Evolutionary conservation across 306 rosid genomes (phyloP).

Genomic region (Trichosanthes cucumerina): DNA sequence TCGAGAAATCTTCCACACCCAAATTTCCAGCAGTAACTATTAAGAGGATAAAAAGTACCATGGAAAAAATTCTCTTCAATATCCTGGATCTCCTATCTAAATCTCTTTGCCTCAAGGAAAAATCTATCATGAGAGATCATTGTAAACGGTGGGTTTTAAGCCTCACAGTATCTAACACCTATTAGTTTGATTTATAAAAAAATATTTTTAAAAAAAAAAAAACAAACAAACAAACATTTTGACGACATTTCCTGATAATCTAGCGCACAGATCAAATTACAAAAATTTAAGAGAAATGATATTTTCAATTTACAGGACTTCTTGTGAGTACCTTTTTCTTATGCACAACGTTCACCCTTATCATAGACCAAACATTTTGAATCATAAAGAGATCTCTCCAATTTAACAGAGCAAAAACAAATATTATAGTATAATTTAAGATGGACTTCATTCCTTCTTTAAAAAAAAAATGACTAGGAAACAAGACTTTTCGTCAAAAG

Average conservation of each 20-base stretch:
- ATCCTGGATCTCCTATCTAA: too few species aligned
- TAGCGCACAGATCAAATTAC: background rate
- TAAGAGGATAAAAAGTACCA: too few species aligned
- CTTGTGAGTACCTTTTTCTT: background rate
- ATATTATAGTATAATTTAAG: background rate
- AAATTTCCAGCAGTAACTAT: too few species aligned
- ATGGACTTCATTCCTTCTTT: background rate
- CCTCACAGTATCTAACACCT: too few species aligned
- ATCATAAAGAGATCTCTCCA: background rate
- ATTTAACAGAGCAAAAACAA: background rate
- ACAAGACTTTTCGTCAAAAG: background rate
- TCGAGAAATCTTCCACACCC: too few species aligned
- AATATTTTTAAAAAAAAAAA: too few species aligned
- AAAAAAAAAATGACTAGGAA: background rate
- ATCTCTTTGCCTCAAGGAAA: too few species aligned
- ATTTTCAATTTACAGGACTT: background rate
- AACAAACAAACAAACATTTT: too few species aligned
- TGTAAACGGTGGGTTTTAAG: too few species aligned
- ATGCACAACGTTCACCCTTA: background rate
- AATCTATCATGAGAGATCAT: too few species aligned
- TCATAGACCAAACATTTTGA: background rate
- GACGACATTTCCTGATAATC: background rate
- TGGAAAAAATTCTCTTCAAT: too few species aligned
- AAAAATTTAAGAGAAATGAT: background rate
- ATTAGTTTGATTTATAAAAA: too few species aligned